A percentile compares a stretch with the other conserved stretches of the same genome.
Evolutionary conservation across 495 filamentous ascomycete genomes (phyloP).

Genomic region (Aspergillus biplanus): DNA sequence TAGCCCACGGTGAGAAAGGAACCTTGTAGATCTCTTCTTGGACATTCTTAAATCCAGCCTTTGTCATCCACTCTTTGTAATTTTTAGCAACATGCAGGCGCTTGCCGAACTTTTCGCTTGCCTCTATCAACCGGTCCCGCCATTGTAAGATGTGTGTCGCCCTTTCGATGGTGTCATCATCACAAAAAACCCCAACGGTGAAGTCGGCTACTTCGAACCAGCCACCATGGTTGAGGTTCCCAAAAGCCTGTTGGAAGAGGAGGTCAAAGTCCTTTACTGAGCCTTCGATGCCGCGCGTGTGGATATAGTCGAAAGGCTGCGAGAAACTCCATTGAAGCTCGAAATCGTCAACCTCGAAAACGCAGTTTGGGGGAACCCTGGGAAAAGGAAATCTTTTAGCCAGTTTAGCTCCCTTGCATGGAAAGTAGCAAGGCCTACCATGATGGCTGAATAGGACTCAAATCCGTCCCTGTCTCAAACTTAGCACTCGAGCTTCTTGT

Average conservation of each 20-base stretch:
- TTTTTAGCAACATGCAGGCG: conserved; percentile 30
- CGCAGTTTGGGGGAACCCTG: conserved; percentile 37
- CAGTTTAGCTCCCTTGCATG: not conserved
- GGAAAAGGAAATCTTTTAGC: not conserved
- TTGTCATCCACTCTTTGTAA: conserved; percentile 33
- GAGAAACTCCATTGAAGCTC: conserved; percentile 34
- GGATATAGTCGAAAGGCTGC: conserved; percentile 36
- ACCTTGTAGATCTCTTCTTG: conserved; percentile 32
- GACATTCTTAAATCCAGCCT: conserved; percentile 43
- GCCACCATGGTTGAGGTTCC: conserved; percentile 41
- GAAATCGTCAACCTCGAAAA: conserved; percentile 37
- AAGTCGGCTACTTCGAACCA: conserved; percentile 48
- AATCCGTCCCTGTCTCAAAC: conserved; percentile 41
- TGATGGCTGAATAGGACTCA: conserved; percentile 54
- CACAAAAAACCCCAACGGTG: conserved; percentile 37
- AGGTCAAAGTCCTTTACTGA: conserved; percentile 35
- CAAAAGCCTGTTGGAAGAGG: conserved; percentile 26
- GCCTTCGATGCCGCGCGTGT: conserved; percentile 41
- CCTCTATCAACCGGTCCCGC: conserved; percentile 26
- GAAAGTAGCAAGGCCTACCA: conserved; percentile 48
- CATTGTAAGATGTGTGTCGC: conserved; percentile 32
- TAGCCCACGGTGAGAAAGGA: conserved; percentile 21
- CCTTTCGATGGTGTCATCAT: conserved; percentile 37
- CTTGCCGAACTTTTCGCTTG: conserved; percentile 31
- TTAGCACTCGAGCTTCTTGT: not conserved